These are phyloP conservation scores for Spergularia azorica DNA, from an alignment of 179 eudicot species.

Conservation along the genomic window DNA sequence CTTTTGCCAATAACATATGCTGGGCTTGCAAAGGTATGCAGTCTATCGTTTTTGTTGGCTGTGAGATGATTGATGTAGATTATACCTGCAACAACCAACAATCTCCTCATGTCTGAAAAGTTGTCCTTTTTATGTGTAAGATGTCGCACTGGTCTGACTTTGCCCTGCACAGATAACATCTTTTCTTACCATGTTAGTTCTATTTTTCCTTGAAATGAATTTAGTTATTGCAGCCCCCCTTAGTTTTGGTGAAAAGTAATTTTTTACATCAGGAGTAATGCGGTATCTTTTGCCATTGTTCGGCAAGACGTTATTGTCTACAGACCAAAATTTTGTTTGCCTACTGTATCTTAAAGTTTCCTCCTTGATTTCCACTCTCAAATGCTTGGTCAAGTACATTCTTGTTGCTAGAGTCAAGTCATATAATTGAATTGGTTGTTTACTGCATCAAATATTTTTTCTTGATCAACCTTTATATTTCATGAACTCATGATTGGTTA, in stretches of 20 bases:
- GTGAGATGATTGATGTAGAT: not conserved
- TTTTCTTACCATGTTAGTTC: not conserved
- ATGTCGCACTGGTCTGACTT: slow-evolving; percentile 2
- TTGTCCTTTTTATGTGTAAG: not conserved
- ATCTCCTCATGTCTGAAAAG: not conserved
- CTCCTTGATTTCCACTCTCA: not conserved
- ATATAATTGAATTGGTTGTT: too few species aligned
- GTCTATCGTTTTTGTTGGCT: not conserved
- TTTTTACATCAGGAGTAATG: not conserved
- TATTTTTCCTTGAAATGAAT: not conserved
- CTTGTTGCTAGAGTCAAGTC: too few species aligned
- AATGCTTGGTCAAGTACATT: not conserved
- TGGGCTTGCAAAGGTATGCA: slow-evolving; percentile 73
- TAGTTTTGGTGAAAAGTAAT: not conserved
- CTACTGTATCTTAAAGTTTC: not conserved
- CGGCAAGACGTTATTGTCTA: not conserved
- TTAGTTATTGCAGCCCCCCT: not conserved
- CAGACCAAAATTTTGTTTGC: too few species aligned
- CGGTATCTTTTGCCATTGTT: not conserved
- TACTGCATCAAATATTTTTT: too few species aligned
- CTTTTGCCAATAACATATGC: slow-evolving; percentile 78
- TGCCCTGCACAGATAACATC: not conserved
- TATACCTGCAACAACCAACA: not conserved
- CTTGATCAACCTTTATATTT: too few species aligned
- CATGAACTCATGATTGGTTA: not conserved